These are phyloP conservation scores for Tuber aestivum DNA, from an alignment of 495 filamentous ascomycete species.

Conservation along the genomic window DNA sequence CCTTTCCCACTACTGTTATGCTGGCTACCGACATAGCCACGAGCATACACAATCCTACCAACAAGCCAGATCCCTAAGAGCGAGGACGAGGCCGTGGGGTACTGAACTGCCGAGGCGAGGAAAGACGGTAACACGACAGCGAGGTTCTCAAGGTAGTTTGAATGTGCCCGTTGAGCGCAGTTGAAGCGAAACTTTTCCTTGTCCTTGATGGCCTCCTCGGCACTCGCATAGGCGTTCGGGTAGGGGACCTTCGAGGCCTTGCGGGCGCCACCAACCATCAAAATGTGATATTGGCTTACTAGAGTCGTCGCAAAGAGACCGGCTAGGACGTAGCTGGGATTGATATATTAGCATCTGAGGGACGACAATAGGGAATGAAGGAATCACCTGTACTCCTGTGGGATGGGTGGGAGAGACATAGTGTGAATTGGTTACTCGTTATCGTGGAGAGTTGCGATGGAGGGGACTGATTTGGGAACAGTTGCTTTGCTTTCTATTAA, in stretches of 20 bases:
- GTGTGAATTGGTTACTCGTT: constrained; percentile 22
- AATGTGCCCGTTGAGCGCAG: constrained; percentile 66
- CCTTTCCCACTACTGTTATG: constrained; percentile 50
- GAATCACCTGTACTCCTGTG: neutral
- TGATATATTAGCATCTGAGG: constrained; percentile 3
- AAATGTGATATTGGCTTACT: constrained; percentile 52
- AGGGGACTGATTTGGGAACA: neutral
- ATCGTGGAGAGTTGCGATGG: neutral
- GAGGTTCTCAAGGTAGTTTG: constrained; percentile 64
- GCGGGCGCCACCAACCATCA: constrained; percentile 48
- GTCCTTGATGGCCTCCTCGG: constrained; percentile 56
- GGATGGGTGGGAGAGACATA: neutral
- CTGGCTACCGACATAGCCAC: constrained; percentile 55
- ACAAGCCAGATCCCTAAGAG: constrained; percentile 56
- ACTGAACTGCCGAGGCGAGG: constrained; percentile 46
- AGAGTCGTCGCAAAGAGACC: constrained; percentile 57
- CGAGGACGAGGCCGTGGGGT: constrained; percentile 52
- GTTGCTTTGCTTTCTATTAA: neutral
- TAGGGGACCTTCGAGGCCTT: constrained; percentile 55
- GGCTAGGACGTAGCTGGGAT: constrained; percentile 54
- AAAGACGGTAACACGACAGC: constrained; percentile 56
- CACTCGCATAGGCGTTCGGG: constrained; percentile 59
- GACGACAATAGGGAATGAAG: neutral
- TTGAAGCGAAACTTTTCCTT: constrained; percentile 49
- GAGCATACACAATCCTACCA: constrained; percentile 52